Conservation (phyloP, 2,329 filamentous ascomycete genomes). For the Didymella pomorum region DNA sequence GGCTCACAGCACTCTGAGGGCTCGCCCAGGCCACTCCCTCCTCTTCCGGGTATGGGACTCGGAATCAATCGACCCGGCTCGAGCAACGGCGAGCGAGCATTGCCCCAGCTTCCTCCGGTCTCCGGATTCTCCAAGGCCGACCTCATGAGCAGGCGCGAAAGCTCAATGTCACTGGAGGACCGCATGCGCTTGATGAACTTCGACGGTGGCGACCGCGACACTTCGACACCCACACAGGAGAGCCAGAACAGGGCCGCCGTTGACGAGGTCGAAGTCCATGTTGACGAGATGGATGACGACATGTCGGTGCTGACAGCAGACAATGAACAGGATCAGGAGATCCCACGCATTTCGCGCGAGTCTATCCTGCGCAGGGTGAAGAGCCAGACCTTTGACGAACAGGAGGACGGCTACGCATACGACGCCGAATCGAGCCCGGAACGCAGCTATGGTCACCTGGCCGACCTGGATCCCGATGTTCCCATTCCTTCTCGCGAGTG, state of each 20-base stretch:
- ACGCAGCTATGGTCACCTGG: slow-evolving; percentile 61
- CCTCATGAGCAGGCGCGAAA: slow-evolving; percentile 75
- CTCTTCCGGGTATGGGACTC: slow-evolving; percentile 71
- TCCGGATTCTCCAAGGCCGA: slow-evolving; percentile 77
- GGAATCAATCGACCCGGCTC: slow-evolving; percentile 59
- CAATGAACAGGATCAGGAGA: slow-evolving; percentile 62
- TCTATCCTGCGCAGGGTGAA: slow-evolving; percentile 91
- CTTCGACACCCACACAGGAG: slow-evolving; percentile 49
- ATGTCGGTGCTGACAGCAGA: slow-evolving; percentile 21
- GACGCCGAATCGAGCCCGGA: slow-evolving; percentile 63
- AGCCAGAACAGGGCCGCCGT: slow-evolving; percentile 40
- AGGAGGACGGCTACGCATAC: slow-evolving; percentile 50
- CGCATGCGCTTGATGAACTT: slow-evolving; percentile 88
- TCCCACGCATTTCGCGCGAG: slow-evolving; percentile 87
- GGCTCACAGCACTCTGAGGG: slow-evolving; percentile 80
- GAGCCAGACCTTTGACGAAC: slow-evolving; percentile 63
- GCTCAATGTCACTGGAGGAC: slow-evolving; percentile 83
- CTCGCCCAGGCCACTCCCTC: slow-evolving; percentile 84
- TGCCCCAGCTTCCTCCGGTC: slow-evolving; percentile 76
- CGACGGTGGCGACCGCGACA: slow-evolving; percentile 64
- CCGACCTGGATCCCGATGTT: slow-evolving; percentile 80
- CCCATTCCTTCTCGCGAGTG: slow-evolving; percentile 88
- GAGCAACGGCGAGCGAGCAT: slow-evolving; percentile 69
- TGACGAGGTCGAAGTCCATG: slow-evolving; percentile 41
- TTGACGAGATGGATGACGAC: slow-evolving; percentile 44